These are phyloP conservation scores for Fusarium compactum DNA, from an alignment of 2,329 filamentous ascomycete genomes.

Conservation along the genomic window DNA sequence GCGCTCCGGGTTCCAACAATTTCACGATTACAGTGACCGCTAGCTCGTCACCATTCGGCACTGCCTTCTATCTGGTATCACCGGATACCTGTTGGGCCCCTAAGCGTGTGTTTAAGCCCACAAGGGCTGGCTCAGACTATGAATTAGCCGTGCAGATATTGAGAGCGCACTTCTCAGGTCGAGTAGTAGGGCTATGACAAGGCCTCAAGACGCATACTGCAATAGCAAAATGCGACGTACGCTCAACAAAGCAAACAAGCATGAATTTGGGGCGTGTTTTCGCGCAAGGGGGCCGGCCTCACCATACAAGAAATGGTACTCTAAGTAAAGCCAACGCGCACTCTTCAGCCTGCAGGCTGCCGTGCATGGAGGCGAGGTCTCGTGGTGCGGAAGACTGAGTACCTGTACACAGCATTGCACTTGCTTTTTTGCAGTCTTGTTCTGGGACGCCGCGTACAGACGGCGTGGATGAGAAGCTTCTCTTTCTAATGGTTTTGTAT, in stretches of 20 bases:
- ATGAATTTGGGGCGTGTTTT: constrained; percentile 35
- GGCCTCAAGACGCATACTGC: neutral
- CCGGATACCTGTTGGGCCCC: neutral
- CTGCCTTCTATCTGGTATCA: neutral
- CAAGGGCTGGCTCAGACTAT: neutral
- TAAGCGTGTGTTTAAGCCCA: neutral
- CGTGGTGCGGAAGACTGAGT: constrained; percentile 43
- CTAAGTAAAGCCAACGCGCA: constrained; percentile 42
- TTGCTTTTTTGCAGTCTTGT: constrained; percentile 22
- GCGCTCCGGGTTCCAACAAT: neutral
- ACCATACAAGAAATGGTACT: constrained; percentile 38
- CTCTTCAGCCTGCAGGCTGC: constrained; percentile 47
- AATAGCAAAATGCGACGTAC: constrained; percentile 1
- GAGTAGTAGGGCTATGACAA: neutral
- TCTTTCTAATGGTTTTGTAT: neutral
- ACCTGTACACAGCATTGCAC: constrained; percentile 14
- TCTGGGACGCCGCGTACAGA: neutral
- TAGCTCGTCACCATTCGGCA: neutral
- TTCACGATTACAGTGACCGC: neutral
- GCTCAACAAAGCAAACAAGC: constrained; percentile 15
- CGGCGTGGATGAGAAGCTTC: neutral
- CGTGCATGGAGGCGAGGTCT: constrained; percentile 51
- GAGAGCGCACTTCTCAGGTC: constrained; percentile 34
- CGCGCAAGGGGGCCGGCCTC: constrained; percentile 38
- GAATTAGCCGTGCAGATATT: neutral